Base-by-base conservation (phyloP, 2,329 filamentous ascomycete genomes). In the Aureobasidium sp. region DNA sequence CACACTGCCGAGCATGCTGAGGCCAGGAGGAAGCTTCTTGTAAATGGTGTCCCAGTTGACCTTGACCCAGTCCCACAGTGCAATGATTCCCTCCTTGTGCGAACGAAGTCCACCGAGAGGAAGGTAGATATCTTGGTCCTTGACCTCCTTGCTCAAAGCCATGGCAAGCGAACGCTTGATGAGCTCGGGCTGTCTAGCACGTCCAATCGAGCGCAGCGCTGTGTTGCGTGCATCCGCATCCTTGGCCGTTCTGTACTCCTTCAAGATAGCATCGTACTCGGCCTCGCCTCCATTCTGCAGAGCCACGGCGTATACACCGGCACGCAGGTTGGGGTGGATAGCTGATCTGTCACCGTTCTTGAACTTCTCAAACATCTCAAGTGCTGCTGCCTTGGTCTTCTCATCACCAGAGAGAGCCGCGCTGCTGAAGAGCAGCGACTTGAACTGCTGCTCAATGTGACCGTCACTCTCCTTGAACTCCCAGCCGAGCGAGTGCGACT, bases 41-140 rank as follows among this genome's bases (percentile, higher is more conserved):
- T 85, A 84, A 47, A 97, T 80, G 37, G 84, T 82, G n/a, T 90
- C 89, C 91, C 93, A 97, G 77, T 96, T 94, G 67, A 86, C 81
- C 72, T 87, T 89, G 79, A 96, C 81, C 89, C 90, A 97, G 20
- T 74, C 76, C 82, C 89, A 97, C 62, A 96, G 82, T 8, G 89
- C 89, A 62, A 89, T 80, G 62, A 96, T 88, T 67, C 93, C 93
- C 47, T 86, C 85, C 8, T 85, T 78, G 72, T 95, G 90, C 59
- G 84, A 84, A 63, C 92, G 85, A 31, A 97, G 83, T 8, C 89
- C 89, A 37, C 85, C 84, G 42, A 94, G 84, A 1, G 93, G 92
- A 72, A 96, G 86, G 78, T 96, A 97, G 66, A 97, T 87, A 74
- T 97, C 93, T 75, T 97, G 93, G 66, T 89, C 91, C 80, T 95